These are phyloP conservation scores for Rhizophagus sp. DNA, from an alignment of 192 early-diverging fungal species.

Conservation along the genomic window DNA sequence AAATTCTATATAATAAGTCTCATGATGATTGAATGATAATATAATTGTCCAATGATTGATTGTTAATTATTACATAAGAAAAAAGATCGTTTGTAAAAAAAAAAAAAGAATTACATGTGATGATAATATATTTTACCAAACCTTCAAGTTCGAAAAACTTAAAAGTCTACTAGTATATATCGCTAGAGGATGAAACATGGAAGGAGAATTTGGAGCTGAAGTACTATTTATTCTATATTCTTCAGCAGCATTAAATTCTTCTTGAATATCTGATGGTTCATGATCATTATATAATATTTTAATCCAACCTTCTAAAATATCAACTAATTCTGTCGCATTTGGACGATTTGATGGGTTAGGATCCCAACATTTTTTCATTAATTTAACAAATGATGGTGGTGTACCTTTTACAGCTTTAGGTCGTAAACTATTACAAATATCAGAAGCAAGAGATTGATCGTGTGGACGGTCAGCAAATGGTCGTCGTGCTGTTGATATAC, in stretches of 20 bases:
- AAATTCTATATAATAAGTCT: too few species aligned
- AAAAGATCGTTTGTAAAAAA: too few species aligned
- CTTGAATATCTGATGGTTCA: not conserved
- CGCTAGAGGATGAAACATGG: not conserved
- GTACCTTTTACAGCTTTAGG: slow-evolving; percentile 6
- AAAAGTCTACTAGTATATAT: not conserved
- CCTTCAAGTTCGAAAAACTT: not conserved
- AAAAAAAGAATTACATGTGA: too few species aligned
- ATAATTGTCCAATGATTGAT: too few species aligned
- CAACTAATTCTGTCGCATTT: not conserved
- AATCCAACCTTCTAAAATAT: slow-evolving; percentile 4
- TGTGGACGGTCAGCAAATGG: slow-evolving; percentile 2
- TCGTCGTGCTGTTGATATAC: not conserved
- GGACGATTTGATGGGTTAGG: slow-evolving; percentile 3
- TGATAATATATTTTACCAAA: not conserved
- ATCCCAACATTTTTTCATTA: slow-evolving; percentile 22
- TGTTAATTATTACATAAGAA: too few species aligned
- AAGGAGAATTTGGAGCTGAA: not conserved
- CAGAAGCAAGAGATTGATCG: not conserved
- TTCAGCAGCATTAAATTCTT: not conserved
- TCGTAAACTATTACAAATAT: slow-evolving; percentile 13
- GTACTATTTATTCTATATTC: not conserved
- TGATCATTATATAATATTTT: not conserved
- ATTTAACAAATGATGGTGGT: not conserved
- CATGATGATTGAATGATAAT: too few species aligned